These are phyloP conservation scores for Phytopythium chamaehyphon DNA, from an alignment of 352 stramenopile genomes.

Conservation along the genomic window DNA sequence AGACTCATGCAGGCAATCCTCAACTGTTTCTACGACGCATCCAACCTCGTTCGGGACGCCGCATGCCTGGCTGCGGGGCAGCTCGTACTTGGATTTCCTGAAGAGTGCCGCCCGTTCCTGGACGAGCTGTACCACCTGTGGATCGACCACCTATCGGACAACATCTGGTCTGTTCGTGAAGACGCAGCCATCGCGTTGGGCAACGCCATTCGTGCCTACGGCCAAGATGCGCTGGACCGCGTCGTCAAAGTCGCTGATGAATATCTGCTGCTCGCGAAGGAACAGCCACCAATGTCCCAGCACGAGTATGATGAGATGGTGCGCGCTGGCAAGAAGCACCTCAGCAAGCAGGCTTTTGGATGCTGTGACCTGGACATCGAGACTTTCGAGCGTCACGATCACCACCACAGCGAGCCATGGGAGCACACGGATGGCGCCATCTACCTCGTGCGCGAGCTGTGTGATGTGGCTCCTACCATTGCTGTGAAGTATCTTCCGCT, in stretches of 20 bases:
- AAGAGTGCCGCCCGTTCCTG: constrained; percentile 87
- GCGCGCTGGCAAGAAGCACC: constrained; percentile 90
- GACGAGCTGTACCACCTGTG: constrained; percentile 86
- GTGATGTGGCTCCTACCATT: constrained; percentile 44
- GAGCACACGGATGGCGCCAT: constrained; percentile 94
- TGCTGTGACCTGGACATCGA: constrained; percentile 95
- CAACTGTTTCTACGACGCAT: constrained; percentile 96
- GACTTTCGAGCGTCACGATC: constrained; percentile 80
- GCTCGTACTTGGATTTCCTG: constrained; percentile 75
- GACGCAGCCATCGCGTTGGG: constrained; percentile 93
- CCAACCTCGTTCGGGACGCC: constrained; percentile 94
- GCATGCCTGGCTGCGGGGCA: constrained; percentile 89
- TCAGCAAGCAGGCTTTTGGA: constrained; percentile 92
- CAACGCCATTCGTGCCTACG: constrained; percentile 92
- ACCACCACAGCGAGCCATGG: constrained; percentile 91
- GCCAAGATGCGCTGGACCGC: constrained; percentile 67
- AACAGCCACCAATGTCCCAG: constrained; percentile 90
- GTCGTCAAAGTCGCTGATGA: constrained; percentile 64
- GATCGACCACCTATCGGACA: constrained; percentile 95
- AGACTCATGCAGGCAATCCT: constrained; percentile 84
- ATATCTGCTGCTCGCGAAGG: constrained; percentile 83
- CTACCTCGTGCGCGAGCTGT: constrained; percentile 94
- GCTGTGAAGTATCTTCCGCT: constrained; percentile 47
- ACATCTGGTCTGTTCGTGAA: constrained; percentile 97
- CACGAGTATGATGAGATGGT: constrained; percentile 91